phyloP scores from a whole-genome alignment of 306 rosid species.

The Gynostemma pentaphyllum region DNA sequence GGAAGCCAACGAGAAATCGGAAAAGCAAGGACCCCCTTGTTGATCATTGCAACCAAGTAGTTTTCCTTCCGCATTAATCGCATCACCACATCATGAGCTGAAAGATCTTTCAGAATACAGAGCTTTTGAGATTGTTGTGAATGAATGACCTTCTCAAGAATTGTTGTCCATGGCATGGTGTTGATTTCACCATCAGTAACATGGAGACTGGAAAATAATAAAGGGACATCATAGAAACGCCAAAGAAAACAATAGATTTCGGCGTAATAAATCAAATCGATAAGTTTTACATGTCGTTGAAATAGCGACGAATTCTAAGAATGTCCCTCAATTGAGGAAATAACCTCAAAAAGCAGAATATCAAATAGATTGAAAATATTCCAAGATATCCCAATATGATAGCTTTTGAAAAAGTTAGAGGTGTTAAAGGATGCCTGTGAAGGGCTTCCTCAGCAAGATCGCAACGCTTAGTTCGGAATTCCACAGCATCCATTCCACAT shows the following conservation, averaged over 20 bases:
- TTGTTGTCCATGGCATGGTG: conserved; percentile 85
- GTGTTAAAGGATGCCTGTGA: conserved; percentile 64
- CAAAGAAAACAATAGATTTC: not conserved
- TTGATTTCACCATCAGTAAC: conserved; percentile 79
- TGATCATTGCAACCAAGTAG: conserved; percentile 85
- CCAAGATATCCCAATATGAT: conserved; percentile 81
- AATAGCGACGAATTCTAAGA: conserved; percentile 60
- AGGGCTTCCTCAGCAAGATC: conserved; percentile 88
- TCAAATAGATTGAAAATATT: conserved; percentile 76
- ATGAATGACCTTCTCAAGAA: conserved; percentile 70
- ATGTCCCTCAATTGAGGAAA: conserved; percentile 69
- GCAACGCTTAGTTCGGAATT: conserved; percentile 82
- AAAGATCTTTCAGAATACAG: conserved; percentile 76
- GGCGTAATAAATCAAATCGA: too few relatives aligned
- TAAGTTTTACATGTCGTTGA: too few relatives aligned
- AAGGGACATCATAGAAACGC: not conserved
- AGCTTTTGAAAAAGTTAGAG: conserved; percentile 55
- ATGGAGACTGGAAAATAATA: conserved; percentile 59
- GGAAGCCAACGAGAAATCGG: conserved; percentile 88
- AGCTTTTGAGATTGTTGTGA: conserved; percentile 57
- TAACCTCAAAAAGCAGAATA: conserved; percentile 85
- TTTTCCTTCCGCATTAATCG: conserved; percentile 97
- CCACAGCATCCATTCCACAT: conserved; percentile 95
- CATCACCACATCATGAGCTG: conserved; percentile 89
- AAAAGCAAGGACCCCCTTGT: conserved; percentile 87